Evolutionary conservation across 768 basidiomycete species (phyloP).

Genomic region (Leccinum subgranulosum): DNA sequence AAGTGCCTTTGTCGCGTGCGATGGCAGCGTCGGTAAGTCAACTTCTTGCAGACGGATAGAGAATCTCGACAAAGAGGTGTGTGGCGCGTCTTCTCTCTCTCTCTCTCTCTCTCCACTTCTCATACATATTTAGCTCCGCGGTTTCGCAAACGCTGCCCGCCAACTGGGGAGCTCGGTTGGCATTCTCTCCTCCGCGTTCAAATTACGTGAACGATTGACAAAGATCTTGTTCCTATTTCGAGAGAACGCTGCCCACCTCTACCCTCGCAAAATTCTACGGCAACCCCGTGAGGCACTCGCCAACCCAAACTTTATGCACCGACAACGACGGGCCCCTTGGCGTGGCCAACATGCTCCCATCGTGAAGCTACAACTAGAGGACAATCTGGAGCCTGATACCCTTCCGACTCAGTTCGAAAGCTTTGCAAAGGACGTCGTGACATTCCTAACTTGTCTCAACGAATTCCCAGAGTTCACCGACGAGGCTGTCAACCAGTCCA

Average conservation of each 20-base stretch:
- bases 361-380: slow-evolving; percentile 36
- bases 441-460: slow-evolving; percentile 50
- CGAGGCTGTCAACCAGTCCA: slow-evolving; percentile 49
- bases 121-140: slow-evolving; percentile 38
- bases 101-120: slow-evolving; percentile 3
- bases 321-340: slow-evolving; percentile 29
- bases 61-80: slow-evolving; percentile 47
- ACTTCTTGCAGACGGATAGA: slow-evolving; percentile 38
- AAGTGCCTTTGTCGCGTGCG: slow-evolving; percentile 8
- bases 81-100: background rate
- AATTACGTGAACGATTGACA: slow-evolving; percentile 48
- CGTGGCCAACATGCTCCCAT: slow-evolving; percentile 36
- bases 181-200: slow-evolving; percentile 52
- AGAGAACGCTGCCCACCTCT: slow-evolving; percentile 55
- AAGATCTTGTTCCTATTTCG: slow-evolving; percentile 51
- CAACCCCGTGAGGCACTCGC: slow-evolving; percentile 38
- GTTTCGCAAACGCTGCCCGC: slow-evolving; percentile 54
- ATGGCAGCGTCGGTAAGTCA: slow-evolving; percentile 5
- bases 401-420: slow-evolving; percentile 45
- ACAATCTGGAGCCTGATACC: slow-evolving; percentile 45
- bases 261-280: slow-evolving; percentile 45
- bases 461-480: slow-evolving; percentile 57
- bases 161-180: slow-evolving; percentile 56
- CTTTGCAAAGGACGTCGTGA: slow-evolving; percentile 49
- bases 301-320: slow-evolving; percentile 35